Base-by-base conservation (phyloP, 352 stramenopile genomes). In the Pythium rhizo-oryzae region DNA sequence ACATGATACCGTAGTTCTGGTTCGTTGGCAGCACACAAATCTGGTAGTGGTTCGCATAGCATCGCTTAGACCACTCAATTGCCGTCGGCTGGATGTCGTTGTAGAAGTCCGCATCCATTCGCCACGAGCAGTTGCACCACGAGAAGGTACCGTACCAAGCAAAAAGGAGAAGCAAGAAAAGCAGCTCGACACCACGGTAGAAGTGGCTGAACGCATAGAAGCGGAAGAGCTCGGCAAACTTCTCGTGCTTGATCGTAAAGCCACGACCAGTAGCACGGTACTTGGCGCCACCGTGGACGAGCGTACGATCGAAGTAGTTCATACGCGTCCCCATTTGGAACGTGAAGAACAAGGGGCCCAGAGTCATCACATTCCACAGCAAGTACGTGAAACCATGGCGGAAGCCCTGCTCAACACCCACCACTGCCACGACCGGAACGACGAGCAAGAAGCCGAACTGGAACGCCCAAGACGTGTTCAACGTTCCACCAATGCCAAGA, bases 291-390 rank as follows among this genome's bases (percentile, higher is more conserved):
- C 97, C 97, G 66, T 99, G 97, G 47, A 99, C 86, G 71, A 99
- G 87, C 24, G 97, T 99, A 63, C 98, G 97, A 50, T 98, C 93
- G 77, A 99, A 99, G 85, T 99, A 99, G 78, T 99, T 92, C 73
- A 98, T 98, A 76, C 98, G 97, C 18, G 97, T 99, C 62, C 98
- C 97, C 82, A 99, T 99, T 74, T 99, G 97, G 84, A 99, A 99
- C 71, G 98, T 99, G 72, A 99, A 99, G 82, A 99, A 99, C 39
- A 99, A 82, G n/a, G 97, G 97, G 49, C 97, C 97, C 13, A 98
- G 93, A 50, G 96, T 99, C 43, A 98, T 78, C 65, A 98, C 96
- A 67, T 99, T 98, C 84, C 97, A 96, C 30, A 98, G 69, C 60
- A 98, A 81, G 66, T 94, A 95, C 12, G 83, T 97, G 62, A 97